Evolutionary conservation across 169 alveolate species (phyloP), one percentile per base, ranked within the genome.

Genomic region (Plasmodium fragile): DNA sequence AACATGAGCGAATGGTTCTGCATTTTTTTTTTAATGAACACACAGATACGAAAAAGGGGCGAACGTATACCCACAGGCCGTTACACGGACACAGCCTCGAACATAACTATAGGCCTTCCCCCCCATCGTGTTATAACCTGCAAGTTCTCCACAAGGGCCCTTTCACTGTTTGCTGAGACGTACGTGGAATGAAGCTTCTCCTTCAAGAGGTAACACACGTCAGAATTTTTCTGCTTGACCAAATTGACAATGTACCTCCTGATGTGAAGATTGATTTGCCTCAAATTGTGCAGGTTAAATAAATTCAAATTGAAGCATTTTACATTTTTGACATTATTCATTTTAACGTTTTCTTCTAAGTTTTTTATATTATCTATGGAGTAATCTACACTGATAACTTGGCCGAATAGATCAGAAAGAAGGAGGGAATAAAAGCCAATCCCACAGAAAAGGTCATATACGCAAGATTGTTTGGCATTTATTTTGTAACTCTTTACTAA

Each of bases 401-500:
- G 49, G 18, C 52, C 43, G 83, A 91, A 91, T 1, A 69, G 39
- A 7, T 22, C 55, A 32, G 94, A 49, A 32, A 91, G 81, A 28
- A 92, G 94, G 41, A 91, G 55, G 11, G 94, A 91, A 81, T 91
- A 91, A 81, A 91, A 91, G 22, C 94, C 94, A 13, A 91, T 91
- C 6, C 94, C 94, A 80, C 94, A 91, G 45, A 91, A 91, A 28
- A 91, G 65, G 75, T 91, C 94, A 81, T 36, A 91, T 10, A 91
- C 25, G 36, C 65, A 91, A 13, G 91, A 49, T 16, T 22, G 28
- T 16, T 53, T 39, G 18, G 91, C 73, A 81, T 81, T 79, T 34
- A 91, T 81, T 65, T 80, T 91, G 82, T 91, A 91, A 77, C 22
- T 55, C 55, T 81, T 39, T 30, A 91, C 75, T 81, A 91, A 70